Conservation (phyloP, 148 eudicot species). For the Diospyros lotus region DNA sequence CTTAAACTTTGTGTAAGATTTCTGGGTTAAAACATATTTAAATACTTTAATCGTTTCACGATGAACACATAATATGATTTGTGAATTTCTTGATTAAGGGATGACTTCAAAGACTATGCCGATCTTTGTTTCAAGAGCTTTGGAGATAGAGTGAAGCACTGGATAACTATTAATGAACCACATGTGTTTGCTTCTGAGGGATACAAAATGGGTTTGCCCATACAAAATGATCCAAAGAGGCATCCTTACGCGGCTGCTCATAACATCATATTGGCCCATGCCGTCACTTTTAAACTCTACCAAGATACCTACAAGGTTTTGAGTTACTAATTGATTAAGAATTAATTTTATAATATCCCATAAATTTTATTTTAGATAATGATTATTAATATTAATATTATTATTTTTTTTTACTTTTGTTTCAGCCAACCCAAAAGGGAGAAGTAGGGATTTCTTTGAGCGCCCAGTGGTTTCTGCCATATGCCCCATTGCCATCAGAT, state of each 20-base stretch:
- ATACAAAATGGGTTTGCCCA: background rate
- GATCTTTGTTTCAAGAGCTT: constrained; percentile 1
- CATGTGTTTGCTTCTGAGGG: background rate
- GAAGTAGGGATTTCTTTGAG: constrained; percentile 7
- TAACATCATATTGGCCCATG: background rate
- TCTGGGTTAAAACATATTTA: too few relatives aligned
- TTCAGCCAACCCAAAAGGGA: background rate
- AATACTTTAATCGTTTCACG: background rate
- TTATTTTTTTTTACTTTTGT: background rate
- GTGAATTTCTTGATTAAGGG: background rate
- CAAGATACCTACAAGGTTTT: background rate
- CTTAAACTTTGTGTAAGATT: constrained; percentile 5
- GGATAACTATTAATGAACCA: constrained; percentile 4
- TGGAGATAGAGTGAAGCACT: constrained; percentile 8
- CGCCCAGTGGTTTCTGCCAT: constrained; percentile 4
- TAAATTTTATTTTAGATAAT: too few relatives aligned
- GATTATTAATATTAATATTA: background rate
- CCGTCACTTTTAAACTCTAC: background rate
- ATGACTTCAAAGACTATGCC: background rate
- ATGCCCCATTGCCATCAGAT: background rate
- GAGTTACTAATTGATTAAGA: background rate
- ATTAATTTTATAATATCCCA: background rate
- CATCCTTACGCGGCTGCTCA: constrained; percentile 1
- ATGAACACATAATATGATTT: background rate
- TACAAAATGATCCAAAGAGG: background rate